phyloP scores from a whole-genome alignment of 371 early-diverging fungal species.

The Mucor sp. region DNA sequence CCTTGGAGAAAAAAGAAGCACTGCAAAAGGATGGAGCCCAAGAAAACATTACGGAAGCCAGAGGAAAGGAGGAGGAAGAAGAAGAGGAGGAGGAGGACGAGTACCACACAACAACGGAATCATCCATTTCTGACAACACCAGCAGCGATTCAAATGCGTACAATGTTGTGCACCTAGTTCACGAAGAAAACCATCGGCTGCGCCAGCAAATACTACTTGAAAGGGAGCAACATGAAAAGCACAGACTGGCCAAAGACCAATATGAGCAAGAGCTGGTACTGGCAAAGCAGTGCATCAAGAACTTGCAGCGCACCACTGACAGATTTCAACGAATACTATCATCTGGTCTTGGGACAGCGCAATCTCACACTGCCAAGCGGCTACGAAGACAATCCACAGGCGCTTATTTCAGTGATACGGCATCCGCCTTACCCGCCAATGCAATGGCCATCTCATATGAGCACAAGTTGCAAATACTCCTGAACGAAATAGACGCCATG shows the following conservation, averaged over 20 bases:
- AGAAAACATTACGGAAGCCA: background rate
- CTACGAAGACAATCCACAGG: conserved; percentile 11
- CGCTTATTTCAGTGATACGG: background rate
- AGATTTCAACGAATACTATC: conserved; percentile 2
- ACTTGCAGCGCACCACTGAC: conserved; percentile 2
- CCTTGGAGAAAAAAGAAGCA: background rate
- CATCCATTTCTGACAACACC: background rate
- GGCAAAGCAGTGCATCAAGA: background rate
- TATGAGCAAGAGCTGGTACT: background rate
- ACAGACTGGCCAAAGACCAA: background rate
- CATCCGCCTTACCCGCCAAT: background rate
- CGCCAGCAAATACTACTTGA: conserved; percentile 17
- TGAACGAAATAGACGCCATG: conserved; percentile 34
- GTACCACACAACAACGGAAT: background rate
- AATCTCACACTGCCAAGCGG: background rate
- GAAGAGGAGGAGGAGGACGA: background rate
- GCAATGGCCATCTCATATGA: conserved; percentile 6
- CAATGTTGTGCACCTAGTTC: conserved; percentile 5
- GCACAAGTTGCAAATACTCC: conserved; percentile 20
- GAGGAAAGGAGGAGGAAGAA: background rate
- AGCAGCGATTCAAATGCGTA: background rate
- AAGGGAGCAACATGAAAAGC: conserved; percentile 12
- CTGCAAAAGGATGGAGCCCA: background rate
- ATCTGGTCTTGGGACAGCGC: background rate
- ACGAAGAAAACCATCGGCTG: conserved; percentile 20